phyloP scores from a whole-genome alignment of 768 basidiomycete genomes.

The Trametes punicea region DNA sequence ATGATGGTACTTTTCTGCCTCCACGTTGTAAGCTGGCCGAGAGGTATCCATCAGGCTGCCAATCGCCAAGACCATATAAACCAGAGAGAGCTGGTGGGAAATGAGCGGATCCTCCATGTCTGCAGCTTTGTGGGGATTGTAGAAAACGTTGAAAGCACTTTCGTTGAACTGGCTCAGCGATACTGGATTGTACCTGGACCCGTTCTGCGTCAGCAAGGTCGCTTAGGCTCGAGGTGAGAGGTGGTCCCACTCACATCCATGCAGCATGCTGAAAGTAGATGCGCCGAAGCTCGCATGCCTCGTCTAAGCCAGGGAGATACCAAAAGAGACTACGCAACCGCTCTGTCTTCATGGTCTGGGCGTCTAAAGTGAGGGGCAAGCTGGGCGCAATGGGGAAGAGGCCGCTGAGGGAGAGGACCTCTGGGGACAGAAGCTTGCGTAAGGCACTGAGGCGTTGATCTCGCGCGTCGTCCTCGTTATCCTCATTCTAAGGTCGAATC shows the following conservation, averaged over 20 bases:
- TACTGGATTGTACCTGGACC: slow-evolving; percentile 61
- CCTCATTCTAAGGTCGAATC: slow-evolving; percentile 51
- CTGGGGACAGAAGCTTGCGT: slow-evolving; percentile 54
- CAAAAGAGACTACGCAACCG: slow-evolving; percentile 58
- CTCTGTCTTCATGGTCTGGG: slow-evolving; percentile 30
- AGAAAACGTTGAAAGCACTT: slow-evolving; percentile 49
- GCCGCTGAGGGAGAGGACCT: slow-evolving; percentile 61
- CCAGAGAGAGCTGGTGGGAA: slow-evolving; percentile 54
- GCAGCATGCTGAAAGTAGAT: slow-evolving; percentile 64
- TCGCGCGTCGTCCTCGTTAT: slow-evolving; percentile 51
- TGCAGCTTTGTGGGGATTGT: slow-evolving; percentile 41
- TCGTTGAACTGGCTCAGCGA: slow-evolving; percentile 53
- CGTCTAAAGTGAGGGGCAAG: slow-evolving; percentile 35
- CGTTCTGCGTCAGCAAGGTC: background rate
- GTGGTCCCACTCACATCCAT: slow-evolving; percentile 54
- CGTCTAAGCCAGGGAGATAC: slow-evolving; percentile 63
- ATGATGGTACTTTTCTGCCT: slow-evolving; percentile 60
- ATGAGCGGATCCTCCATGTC: slow-evolving; percentile 42
- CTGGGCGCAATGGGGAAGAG: slow-evolving; percentile 58
- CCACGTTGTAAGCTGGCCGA: slow-evolving; percentile 49
- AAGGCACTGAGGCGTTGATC: slow-evolving; percentile 47
- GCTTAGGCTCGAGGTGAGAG: background rate
- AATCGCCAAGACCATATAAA: slow-evolving; percentile 63
- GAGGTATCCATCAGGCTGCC: slow-evolving; percentile 62
- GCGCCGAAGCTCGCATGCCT: slow-evolving; percentile 57